These are phyloP conservation scores for Apodospora peruviana DNA, from an alignment of 495 filamentous ascomycete species.

Conservation along the genomic window DNA sequence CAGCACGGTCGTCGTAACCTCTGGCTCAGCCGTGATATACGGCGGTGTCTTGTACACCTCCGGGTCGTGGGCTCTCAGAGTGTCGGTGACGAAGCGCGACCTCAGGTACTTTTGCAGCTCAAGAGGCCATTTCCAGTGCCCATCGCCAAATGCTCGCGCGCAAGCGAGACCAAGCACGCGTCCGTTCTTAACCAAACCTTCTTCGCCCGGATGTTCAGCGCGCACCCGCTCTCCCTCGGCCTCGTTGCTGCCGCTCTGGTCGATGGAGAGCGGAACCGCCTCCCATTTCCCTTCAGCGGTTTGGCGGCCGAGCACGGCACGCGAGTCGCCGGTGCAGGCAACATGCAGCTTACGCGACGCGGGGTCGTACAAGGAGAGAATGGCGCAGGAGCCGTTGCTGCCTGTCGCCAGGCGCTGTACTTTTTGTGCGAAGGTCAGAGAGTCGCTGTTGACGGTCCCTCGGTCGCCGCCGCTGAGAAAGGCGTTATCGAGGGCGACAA, in stretches of 20 bases:
- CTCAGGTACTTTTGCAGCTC: slow-evolving; percentile 38
- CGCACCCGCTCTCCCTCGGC: slow-evolving; percentile 46
- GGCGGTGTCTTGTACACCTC: slow-evolving; percentile 48
- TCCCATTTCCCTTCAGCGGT: slow-evolving; percentile 40
- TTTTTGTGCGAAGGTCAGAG: slow-evolving; percentile 5
- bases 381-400: slow-evolving; percentile 54
- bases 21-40: slow-evolving; percentile 61
- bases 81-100: slow-evolving; percentile 42
- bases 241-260: slow-evolving; percentile 53
- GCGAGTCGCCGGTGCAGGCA: slow-evolving; percentile 47
- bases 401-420: slow-evolving; percentile 25
- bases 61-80: slow-evolving; percentile 29
- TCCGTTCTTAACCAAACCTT: slow-evolving; percentile 45
- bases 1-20: slow-evolving; percentile 51
- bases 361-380: slow-evolving; percentile 52
- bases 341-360: slow-evolving; percentile 44
- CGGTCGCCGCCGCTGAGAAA: slow-evolving; percentile 41
- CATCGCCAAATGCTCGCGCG: slow-evolving; percentile 60
- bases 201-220: slow-evolving; percentile 54
- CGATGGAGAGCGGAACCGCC: slow-evolving; percentile 46
- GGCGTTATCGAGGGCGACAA: slow-evolving; percentile 46
- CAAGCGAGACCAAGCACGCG: slow-evolving; percentile 52
- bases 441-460: slow-evolving; percentile 15
- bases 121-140: slow-evolving; percentile 56
- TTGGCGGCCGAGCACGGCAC: slow-evolving; percentile 52